Percentiles rank a stretch among this genome's conserved stretches.
phyloP scores from a whole-genome alignment of 1,284 basidiomycete species.

The Heterobasidion parviporum region DNA sequence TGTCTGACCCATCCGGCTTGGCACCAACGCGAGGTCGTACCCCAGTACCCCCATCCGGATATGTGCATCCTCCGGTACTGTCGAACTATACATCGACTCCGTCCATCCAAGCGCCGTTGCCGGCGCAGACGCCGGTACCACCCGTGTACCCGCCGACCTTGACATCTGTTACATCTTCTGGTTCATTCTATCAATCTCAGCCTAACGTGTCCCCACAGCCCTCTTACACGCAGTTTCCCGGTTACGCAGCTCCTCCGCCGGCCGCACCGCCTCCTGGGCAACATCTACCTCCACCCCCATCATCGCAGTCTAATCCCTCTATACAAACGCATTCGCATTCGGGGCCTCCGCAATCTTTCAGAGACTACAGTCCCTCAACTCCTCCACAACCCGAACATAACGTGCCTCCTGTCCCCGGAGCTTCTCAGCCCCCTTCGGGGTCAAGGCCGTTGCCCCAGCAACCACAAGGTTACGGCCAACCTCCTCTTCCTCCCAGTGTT shows the following conservation, averaged over 20 bases:
- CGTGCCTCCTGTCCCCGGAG: slow-evolving; percentile 23
- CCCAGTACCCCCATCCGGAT: slow-evolving; percentile 17
- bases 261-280: slow-evolving; percentile 18
- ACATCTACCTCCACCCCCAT: slow-evolving; percentile 22
- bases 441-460: slow-evolving; percentile 51
- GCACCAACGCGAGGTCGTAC: slow-evolving; percentile 16
- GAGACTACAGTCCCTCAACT: slow-evolving; percentile 9
- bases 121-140: slow-evolving; percentile 11
- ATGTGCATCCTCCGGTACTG: slow-evolving; percentile 19
- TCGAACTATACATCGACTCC: background rate
- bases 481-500: background rate
- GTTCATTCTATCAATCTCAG: slow-evolving; percentile 6
- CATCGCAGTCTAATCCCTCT: slow-evolving; percentile 5
- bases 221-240: slow-evolving; percentile 28
- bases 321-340: slow-evolving; percentile 20
- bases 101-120: slow-evolving; percentile 10
- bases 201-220: slow-evolving; percentile 19
- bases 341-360: slow-evolving; percentile 14
- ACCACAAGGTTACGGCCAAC: slow-evolving; percentile 8
- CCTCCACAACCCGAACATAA: background rate
- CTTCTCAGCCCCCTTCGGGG: slow-evolving; percentile 23
- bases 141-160: slow-evolving; percentile 9
- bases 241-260: slow-evolving; percentile 12
- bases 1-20: slow-evolving; percentile 29
- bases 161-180: slow-evolving; percentile 6